phyloP scores from a whole-genome alignment of 129 eudicot species.

The Daucus carota region DH1_v3.0 NC_030387.2:30944501-30945000 shows the following conservation, averaged over 20 bases:
- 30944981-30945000: constrained; percentile 83
- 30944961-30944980: background rate
- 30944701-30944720: background rate
- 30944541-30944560: background rate
- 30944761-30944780: background rate
- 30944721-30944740: background rate
- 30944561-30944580: background rate
- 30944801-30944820: background rate
- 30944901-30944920: background rate
- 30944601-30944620: background rate
- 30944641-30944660: background rate
- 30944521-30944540: background rate
- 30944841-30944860: background rate
- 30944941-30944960: background rate
- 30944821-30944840: background rate
- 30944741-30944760: background rate
- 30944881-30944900: background rate
- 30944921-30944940: background rate
- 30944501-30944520: background rate
- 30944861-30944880: background rate
- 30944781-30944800: background rate
- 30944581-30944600: background rate
- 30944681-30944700: background rate
- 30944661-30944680: background rate
- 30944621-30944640: background rate